phyloP scores from a whole-genome alignment of 139 green algal species.

The Haematococcus sp. region DNA sequence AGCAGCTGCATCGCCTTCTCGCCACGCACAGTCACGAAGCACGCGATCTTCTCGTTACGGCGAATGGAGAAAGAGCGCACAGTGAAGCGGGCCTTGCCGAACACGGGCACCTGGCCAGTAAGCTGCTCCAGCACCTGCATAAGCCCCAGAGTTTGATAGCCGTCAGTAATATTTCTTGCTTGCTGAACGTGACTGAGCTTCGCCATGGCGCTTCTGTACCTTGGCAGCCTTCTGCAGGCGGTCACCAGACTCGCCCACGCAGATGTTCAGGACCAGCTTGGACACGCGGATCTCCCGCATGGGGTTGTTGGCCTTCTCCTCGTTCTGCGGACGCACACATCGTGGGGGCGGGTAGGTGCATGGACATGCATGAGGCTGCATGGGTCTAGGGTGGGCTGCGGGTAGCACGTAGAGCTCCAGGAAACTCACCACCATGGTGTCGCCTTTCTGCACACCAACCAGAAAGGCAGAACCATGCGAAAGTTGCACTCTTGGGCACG shows the following conservation, averaged over 20 bases:
- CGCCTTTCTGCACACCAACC: too few relatives aligned
- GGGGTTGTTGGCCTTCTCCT: constrained; percentile 82
- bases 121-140: constrained; percentile 98
- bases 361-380: too few relatives aligned
- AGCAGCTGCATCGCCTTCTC: constrained; percentile 99
- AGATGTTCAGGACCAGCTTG: constrained; percentile 99
- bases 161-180: neutral
- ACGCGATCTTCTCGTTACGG: constrained; percentile 99
- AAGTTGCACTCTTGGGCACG: too few relatives aligned
- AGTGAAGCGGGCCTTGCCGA: constrained; percentile 97
- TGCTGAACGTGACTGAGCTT: too few relatives aligned
- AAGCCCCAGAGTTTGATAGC: neutral
- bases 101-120: constrained; percentile 96
- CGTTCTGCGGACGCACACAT: constrained; percentile 34
- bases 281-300: constrained; percentile 97
- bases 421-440: too few relatives aligned
- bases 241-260: constrained; percentile 96
- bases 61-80: constrained; percentile 97
- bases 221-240: constrained; percentile 98
- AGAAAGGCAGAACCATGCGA: too few relatives aligned
- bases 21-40: constrained; percentile 92
- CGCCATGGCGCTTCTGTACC: constrained; percentile 33
- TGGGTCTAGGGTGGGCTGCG: too few relatives aligned
- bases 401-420: too few relatives aligned
- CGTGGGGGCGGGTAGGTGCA: too few relatives aligned